Evolutionary conservation across 441 rosid species (phyloP), one percentile per base, ranked within the genome.

Genomic region (Populus hybrid): DNA sequence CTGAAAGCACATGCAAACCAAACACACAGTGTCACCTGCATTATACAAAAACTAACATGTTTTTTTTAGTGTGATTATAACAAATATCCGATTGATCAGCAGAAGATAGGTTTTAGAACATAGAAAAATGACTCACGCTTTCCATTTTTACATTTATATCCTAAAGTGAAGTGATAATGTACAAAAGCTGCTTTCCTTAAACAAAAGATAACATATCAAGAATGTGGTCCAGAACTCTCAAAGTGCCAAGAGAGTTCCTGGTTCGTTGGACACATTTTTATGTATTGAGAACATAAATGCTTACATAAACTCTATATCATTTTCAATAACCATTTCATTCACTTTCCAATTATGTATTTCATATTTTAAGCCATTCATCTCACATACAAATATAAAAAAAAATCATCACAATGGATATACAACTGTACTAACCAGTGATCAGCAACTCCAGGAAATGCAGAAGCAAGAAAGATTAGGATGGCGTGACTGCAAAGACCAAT

Each of bases 391-490:
- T 8, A 36, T 3, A 63, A 23, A 40, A 23, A 23, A 70, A 71
- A 72, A 14, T 11, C 50, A 36, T 67, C 8, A 35, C 42, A 24
- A 42, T 34, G 35, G 46, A 66, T 38, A 64, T 67, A 68, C 54
- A 79, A 71, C n/a, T 50, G 34, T 16, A 69, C 89, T 75, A 77
- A 95, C 98, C 98, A 95, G 78, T 93, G 95, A 79, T 95, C 97
- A 38, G 87, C 87, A 72, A 95, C 91, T 78, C 97, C 96, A 66
- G 98, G 99, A 73, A 86, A 92, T 73, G 85, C 92, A 20, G 87
- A 86, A 50, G 95, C 89, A 40, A 93, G 92, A 83, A 92, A 92
- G 61, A 85, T 89, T 74, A 95, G 87, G 80, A 95, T 95, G 3
- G 99, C 91, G 24, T 93, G 98, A 80, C 97, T 95, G 92, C 88